Percentiles rank a stretch among this genome's conserved stretches.
Evolutionary conservation across 2,329 filamentous ascomycete genomes (phyloP).

Genomic region (Aspergillus tanneri): DNA sequence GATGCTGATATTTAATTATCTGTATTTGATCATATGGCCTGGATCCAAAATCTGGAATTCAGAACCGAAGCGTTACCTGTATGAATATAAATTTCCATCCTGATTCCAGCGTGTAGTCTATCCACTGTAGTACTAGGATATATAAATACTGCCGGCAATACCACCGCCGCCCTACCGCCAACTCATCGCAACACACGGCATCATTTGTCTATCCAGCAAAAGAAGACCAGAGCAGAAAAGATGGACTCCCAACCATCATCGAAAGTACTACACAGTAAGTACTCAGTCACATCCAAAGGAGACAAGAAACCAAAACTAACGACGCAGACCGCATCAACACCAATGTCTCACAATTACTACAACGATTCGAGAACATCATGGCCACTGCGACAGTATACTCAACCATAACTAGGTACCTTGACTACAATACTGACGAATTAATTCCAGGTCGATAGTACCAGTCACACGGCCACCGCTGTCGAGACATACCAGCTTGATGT

Average conservation of each 20-base stretch:
- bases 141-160: not conserved
- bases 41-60: too few relatives aligned
- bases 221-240: not conserved
- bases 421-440: not conserved
- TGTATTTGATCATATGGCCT: not conserved
- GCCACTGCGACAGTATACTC: slow-evolving; percentile 50
- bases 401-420: not conserved
- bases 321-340: slow-evolving; percentile 45
- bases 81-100: not conserved
- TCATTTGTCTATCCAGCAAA: not conserved
- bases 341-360: slow-evolving; percentile 48
- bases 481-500: slow-evolving; percentile 59
- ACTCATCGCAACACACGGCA: too few relatives aligned
- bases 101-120: too few relatives aligned
- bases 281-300: not conserved
- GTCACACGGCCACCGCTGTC: slow-evolving; percentile 56
- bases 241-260: slow-evolving; percentile 36
- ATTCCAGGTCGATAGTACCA: slow-evolving; percentile 49
- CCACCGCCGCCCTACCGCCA: not conserved
- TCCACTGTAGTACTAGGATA: too few relatives aligned
- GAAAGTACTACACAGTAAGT: slow-evolving; percentile 20
- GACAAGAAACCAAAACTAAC: slow-evolving; percentile 3
- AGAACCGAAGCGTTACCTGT: too few relatives aligned
- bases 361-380: slow-evolving; percentile 58
- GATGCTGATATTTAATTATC: too few relatives aligned